Evolutionary conservation across 176 grass and related monocot genomes (phyloP).

Genomic region (Oryza nivara): DNA sequence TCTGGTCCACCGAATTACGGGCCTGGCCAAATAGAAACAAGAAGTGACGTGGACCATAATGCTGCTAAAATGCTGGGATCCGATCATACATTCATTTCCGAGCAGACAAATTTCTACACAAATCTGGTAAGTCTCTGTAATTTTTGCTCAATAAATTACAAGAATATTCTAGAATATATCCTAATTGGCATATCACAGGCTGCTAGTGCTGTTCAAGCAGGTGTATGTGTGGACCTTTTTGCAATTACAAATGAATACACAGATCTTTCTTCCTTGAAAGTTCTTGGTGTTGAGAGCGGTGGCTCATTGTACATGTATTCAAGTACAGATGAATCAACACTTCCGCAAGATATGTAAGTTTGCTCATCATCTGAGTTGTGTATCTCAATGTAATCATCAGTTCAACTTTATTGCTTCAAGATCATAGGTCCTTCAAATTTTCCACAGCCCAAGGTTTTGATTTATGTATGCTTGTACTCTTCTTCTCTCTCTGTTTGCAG

Average conservation of each 20-base stretch:
- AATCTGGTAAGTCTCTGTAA: constrained; percentile 72
- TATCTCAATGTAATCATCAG: constrained; percentile 21
- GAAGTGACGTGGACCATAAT: constrained; percentile 64
- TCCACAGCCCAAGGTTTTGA: constrained; percentile 9
- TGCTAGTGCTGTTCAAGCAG: constrained; percentile 95
- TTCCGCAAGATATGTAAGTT: constrained; percentile 98
- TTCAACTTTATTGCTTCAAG: constrained; percentile 17
- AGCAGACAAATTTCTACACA: constrained; percentile 83
- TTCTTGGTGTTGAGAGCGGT: constrained; percentile 90
- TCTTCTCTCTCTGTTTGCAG: constrained; percentile 17
- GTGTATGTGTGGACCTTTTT: constrained; percentile 96
- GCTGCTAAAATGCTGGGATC: constrained; percentile 56
- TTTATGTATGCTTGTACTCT: background rate
- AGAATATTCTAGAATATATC: constrained; percentile 51
- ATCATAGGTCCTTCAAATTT: background rate
- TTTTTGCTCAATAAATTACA: constrained; percentile 26
- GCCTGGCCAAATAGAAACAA: constrained; percentile 68
- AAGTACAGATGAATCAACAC: constrained; percentile 92
- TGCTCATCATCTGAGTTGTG: constrained; percentile 2
- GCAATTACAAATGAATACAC: constrained; percentile 95
- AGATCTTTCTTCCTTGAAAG: constrained; percentile 84
- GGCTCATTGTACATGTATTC: constrained; percentile 88
- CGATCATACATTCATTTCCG: constrained; percentile 59
- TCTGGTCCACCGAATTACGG: constrained; percentile 96
- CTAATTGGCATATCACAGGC: constrained; percentile 84